Conservation (phyloP, 345 rosid species). For the Dovyalis caffra region DNA sequence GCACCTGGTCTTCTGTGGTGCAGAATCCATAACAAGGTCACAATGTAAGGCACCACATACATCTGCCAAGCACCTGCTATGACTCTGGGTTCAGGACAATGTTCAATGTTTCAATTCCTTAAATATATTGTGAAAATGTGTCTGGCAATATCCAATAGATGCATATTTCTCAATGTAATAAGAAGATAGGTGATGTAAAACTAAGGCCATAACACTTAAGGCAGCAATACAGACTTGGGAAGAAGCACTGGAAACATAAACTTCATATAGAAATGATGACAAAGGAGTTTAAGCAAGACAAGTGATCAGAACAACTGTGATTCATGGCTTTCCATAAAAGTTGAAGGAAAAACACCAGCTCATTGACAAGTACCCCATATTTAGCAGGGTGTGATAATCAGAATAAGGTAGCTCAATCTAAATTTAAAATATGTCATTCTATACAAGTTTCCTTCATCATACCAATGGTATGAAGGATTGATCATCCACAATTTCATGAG, state of each 20-base stretch:
- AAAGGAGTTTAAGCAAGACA: neutral
- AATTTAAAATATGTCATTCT: neutral
- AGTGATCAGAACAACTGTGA: neutral
- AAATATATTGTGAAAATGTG: neutral
- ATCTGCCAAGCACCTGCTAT: conserved; percentile 32
- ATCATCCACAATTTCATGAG: neutral
- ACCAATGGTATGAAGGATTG: neutral
- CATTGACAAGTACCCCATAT: too few relatives aligned
- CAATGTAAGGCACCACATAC: conserved; percentile 32
- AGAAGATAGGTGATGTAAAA: neutral
- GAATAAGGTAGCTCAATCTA: too few relatives aligned
- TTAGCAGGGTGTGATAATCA: too few relatives aligned
- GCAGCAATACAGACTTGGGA: neutral
- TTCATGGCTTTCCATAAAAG: neutral
- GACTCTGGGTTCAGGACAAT: conserved; percentile 22
- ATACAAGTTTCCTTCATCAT: neutral
- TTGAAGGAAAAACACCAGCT: neutral
- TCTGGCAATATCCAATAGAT: neutral
- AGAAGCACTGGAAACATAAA: neutral
- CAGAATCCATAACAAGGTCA: conserved; percentile 26
- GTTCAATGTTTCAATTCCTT: conserved; percentile 18
- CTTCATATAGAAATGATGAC: neutral
- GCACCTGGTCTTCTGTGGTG: conserved; percentile 27
- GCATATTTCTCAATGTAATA: neutral
- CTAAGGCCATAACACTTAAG: neutral